Percentiles rank a stretch among this genome's conserved stretches.
phyloP scores from a whole-genome alignment of 768 basidiomycete species.

The Lentinula sp. region DNA sequence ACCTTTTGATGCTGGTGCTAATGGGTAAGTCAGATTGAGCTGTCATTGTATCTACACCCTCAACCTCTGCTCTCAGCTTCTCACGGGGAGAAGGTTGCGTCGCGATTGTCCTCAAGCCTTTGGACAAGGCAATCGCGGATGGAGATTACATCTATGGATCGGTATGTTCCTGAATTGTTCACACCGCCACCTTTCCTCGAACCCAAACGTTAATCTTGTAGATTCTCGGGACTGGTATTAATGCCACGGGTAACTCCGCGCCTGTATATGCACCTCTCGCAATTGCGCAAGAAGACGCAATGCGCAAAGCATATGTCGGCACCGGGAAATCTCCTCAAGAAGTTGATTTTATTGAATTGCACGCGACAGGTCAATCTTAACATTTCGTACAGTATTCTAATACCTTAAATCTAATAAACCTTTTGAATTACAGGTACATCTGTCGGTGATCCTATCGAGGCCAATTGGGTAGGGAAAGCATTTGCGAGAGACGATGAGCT shows the following conservation, averaged over 20 bases:
- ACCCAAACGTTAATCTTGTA: slow-evolving; percentile 6
- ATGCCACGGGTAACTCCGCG: slow-evolving; percentile 26
- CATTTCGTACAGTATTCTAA: background rate
- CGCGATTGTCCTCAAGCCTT: slow-evolving; percentile 32
- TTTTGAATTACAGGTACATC: slow-evolving; percentile 25
- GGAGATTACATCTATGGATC: slow-evolving; percentile 34
- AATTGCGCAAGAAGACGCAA: slow-evolving; percentile 28
- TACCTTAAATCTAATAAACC: background rate
- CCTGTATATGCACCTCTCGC: slow-evolving; percentile 32
- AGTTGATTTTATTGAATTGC: slow-evolving; percentile 43
- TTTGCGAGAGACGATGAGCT: slow-evolving; percentile 13
- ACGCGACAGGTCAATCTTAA: slow-evolving; percentile 34
- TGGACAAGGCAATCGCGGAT: slow-evolving; percentile 30
- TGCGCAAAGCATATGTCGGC: slow-evolving; percentile 26
- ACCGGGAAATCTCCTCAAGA: slow-evolving; percentile 26
- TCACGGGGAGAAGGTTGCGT: slow-evolving; percentile 30
- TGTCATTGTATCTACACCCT: slow-evolving; percentile 32
- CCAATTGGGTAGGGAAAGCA: slow-evolving; percentile 33
- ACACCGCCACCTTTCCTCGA: background rate
- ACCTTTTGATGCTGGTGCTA: slow-evolving; percentile 35
- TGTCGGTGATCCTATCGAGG: slow-evolving; percentile 44
- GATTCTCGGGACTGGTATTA: slow-evolving; percentile 36
- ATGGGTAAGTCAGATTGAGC: slow-evolving; percentile 29
- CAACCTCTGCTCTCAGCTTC: slow-evolving; percentile 36
- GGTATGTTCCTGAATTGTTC: slow-evolving; percentile 17